Conservation (phyloP, 768 basidiomycete genomes). For the Boletus coccyginus region DNA sequence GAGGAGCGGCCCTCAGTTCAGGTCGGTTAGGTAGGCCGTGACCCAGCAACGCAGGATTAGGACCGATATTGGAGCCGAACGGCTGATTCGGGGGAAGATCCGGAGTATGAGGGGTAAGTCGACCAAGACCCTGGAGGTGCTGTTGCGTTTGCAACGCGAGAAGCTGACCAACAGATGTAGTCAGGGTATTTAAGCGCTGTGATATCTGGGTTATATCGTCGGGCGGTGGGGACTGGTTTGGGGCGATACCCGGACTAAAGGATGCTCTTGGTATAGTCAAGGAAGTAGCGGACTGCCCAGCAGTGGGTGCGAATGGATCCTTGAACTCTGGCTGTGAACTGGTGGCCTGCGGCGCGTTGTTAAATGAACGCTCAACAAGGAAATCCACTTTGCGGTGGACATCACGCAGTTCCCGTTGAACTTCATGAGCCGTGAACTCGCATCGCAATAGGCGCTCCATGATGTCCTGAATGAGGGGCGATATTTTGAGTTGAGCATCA, state of each 20-base stretch:
- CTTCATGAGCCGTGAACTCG: slow-evolving; percentile 66
- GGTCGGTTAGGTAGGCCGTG: slow-evolving; percentile 65
- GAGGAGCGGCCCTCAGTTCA: slow-evolving; percentile 57
- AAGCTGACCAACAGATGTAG: slow-evolving; percentile 82
- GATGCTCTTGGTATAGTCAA: slow-evolving; percentile 57
- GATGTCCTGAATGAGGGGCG: slow-evolving; percentile 73
- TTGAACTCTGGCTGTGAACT: slow-evolving; percentile 70
- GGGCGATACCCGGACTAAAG: slow-evolving; percentile 62
- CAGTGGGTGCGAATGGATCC: slow-evolving; percentile 64
- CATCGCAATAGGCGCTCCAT: slow-evolving; percentile 70
- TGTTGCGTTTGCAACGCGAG: slow-evolving; percentile 77
- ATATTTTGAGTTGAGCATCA: slow-evolving; percentile 72
- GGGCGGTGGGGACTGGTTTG: slow-evolving; percentile 61
- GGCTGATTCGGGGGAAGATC: slow-evolving; percentile 46
- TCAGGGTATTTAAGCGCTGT: slow-evolving; percentile 74
- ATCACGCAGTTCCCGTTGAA: slow-evolving; percentile 71
- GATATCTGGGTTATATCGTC: slow-evolving; percentile 78
- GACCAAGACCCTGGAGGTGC: slow-evolving; percentile 49
- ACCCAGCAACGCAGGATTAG: slow-evolving; percentile 43
- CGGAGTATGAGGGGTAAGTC: slow-evolving; percentile 33
- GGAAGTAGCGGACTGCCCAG: slow-evolving; percentile 32
- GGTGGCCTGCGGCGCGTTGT: slow-evolving; percentile 17
- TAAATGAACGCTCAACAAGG: slow-evolving; percentile 65
- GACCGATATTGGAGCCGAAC: slow-evolving; percentile 36
- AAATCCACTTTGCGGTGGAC: slow-evolving; percentile 76